Conservation (phyloP, 345 rosid species). For the Barbarea vulgaris region DNA sequence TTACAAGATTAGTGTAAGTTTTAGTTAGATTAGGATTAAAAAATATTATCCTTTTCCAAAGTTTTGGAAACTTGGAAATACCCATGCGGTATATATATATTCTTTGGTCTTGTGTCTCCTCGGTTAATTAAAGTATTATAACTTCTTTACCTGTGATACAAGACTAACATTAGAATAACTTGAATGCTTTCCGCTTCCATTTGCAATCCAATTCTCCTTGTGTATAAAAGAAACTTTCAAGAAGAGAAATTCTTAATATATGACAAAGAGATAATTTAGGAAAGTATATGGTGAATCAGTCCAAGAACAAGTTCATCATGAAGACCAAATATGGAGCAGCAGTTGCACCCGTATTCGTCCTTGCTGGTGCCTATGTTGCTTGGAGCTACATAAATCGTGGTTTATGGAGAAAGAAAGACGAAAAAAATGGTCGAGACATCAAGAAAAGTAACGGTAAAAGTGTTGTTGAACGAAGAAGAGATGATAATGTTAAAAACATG, state of each 20-base stretch:
- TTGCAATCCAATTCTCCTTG: background rate
- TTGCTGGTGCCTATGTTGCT: conserved; percentile 50
- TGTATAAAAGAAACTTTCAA: background rate
- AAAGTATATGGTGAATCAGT: conserved; percentile 31
- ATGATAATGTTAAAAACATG: conserved; percentile 3
- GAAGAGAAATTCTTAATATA: background rate
- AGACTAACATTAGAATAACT: conserved; percentile 43
- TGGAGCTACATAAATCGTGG: conserved; percentile 46
- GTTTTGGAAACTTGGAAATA: background rate
- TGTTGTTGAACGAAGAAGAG: background rate
- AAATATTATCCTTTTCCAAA: background rate
- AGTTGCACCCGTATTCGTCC: conserved; percentile 45
- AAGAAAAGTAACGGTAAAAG: background rate
- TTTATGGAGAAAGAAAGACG: conserved; percentile 40
- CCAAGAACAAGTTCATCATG: conserved; percentile 31
- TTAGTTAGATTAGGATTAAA: background rate
- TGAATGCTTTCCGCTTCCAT: background rate
- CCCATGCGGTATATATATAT: conserved; percentile 5
- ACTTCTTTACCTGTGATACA: conserved; percentile 39
- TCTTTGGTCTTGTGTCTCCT: conserved; percentile 23
- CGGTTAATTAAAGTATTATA: conserved; percentile 7
- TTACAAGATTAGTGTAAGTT: background rate
- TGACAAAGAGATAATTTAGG: background rate
- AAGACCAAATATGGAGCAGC: conserved; percentile 52
- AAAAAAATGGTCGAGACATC: conserved; percentile 17